phyloP scores from a whole-genome alignment of 176 grass and related monocot genomes.

The Aegilops tauschii region DNA sequence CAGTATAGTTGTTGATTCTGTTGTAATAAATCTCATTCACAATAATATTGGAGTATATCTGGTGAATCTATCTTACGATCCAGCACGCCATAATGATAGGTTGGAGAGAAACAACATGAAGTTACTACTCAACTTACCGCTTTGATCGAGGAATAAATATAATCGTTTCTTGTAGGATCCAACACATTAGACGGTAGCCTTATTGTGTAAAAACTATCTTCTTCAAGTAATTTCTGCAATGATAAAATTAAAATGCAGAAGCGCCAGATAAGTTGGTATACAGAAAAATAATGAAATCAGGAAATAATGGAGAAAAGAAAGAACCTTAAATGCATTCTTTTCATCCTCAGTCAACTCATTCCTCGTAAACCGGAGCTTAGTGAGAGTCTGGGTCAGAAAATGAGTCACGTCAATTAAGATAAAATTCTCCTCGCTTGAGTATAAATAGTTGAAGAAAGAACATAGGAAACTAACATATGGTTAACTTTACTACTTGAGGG shows the following conservation, averaged over 20 bases:
- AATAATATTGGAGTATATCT: background rate
- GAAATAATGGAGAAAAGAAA: slow-evolving; percentile 4
- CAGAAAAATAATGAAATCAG: background rate
- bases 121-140: slow-evolving; percentile 73
- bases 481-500: background rate
- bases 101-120: background rate
- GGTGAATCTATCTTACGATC: background rate
- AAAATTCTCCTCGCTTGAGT: background rate
- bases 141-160: slow-evolving; percentile 78
- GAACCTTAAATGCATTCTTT: slow-evolving; percentile 74
- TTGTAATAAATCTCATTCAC: background rate
- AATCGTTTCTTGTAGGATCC: slow-evolving; percentile 62
- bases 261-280: background rate
- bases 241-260: slow-evolving; percentile 8
- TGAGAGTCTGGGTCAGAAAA: slow-evolving; percentile 65
- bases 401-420: slow-evolving; percentile 19
- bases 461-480: slow-evolving; percentile 10
- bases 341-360: slow-evolving; percentile 62
- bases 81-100: background rate
- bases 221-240: slow-evolving; percentile 69
- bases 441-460: background rate
- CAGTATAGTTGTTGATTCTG: background rate
- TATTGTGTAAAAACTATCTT: slow-evolving; percentile 86
- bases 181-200: slow-evolving; percentile 88
- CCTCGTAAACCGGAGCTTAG: slow-evolving; percentile 88